These are phyloP conservation scores for Stephanodiscus minutulus DNA, from an alignment of 108 stramenopile species.

Conservation along the genomic window DNA sequence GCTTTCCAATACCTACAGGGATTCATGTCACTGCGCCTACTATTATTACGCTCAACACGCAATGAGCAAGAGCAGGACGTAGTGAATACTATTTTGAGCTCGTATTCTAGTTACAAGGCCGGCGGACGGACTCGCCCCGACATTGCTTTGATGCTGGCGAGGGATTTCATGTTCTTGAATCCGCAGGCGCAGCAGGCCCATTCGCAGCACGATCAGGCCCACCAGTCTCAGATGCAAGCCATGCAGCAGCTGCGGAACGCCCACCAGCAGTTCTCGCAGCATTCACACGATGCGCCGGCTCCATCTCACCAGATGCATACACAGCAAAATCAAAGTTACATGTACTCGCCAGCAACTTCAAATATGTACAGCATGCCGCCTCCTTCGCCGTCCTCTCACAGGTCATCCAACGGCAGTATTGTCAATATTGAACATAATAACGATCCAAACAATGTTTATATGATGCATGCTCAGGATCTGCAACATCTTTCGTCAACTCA, in stretches of 20 bases:
- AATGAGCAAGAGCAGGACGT: constrained; percentile 70
- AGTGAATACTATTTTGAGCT: constrained; percentile 73
- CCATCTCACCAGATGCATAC: not conserved
- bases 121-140: constrained; percentile 66
- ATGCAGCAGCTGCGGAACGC: constrained; percentile 14
- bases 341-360: not conserved
- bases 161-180: constrained; percentile 84
- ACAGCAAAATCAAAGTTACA: not conserved
- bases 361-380: not conserved
- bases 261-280: constrained; percentile 3
- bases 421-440: not conserved
- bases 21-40: constrained; percentile 82
- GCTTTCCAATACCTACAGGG: constrained; percentile 70
- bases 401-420: not conserved
- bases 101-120: constrained; percentile 77
- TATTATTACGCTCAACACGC: constrained; percentile 61
- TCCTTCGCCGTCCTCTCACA: not conserved
- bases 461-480: constrained; percentile 3
- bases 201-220: not conserved
- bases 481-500: not conserved
- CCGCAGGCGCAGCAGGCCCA: constrained; percentile 45
- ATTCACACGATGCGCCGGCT: not conserved
- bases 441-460: not conserved
- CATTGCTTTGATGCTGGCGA: constrained; percentile 83
- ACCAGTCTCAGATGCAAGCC: not conserved